Evolutionary conservation across 768 basidiomycete species (phyloP).

Genomic region (Boletus fagicola): DNA sequence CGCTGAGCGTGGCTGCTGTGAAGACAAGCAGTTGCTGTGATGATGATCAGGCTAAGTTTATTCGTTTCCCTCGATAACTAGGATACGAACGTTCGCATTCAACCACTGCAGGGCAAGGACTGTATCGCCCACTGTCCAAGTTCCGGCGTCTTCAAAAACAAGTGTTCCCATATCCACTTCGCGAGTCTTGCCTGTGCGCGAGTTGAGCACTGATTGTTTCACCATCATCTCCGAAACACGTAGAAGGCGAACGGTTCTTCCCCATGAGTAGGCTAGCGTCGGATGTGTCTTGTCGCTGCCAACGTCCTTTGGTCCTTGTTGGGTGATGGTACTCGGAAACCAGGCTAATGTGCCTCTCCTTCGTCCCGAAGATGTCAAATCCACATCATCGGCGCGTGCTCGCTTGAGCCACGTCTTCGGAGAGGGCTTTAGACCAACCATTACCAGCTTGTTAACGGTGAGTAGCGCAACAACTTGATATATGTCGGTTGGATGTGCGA

Average conservation of each 20-base stretch:
- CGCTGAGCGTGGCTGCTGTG: slow-evolving; percentile 55
- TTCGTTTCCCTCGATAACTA: slow-evolving; percentile 8
- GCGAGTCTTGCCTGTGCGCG: slow-evolving; percentile 58
- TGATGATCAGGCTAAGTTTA: slow-evolving; percentile 4
- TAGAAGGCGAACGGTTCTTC: slow-evolving; percentile 59
- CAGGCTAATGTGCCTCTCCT: slow-evolving; percentile 72
- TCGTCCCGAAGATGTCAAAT: slow-evolving; percentile 41
- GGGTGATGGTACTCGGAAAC: slow-evolving; percentile 63
- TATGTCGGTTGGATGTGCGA: slow-evolving; percentile 69
- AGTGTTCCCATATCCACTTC: slow-evolving; percentile 64
- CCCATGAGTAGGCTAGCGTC: slow-evolving; percentile 85
- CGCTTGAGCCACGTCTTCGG: slow-evolving; percentile 91
- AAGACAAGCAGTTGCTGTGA: slow-evolving; percentile 67
- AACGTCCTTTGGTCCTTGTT: slow-evolving; percentile 24
- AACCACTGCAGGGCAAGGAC: slow-evolving; percentile 85
- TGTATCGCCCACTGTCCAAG: slow-evolving; percentile 59
- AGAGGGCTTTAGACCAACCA: slow-evolving; percentile 88
- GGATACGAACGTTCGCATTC: slow-evolving; percentile 74
- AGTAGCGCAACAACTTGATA: slow-evolving; percentile 83
- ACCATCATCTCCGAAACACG: slow-evolving; percentile 59
- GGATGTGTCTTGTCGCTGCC: slow-evolving; percentile 45
- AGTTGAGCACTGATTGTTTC: slow-evolving; percentile 47
- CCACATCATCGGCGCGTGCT: slow-evolving; percentile 51
- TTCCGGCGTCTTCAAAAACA: slow-evolving; percentile 56
- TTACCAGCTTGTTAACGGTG: slow-evolving; percentile 86